Base-by-base conservation (phyloP, 31 red algal species). In the Bonnemaisonia californica region DNA sequence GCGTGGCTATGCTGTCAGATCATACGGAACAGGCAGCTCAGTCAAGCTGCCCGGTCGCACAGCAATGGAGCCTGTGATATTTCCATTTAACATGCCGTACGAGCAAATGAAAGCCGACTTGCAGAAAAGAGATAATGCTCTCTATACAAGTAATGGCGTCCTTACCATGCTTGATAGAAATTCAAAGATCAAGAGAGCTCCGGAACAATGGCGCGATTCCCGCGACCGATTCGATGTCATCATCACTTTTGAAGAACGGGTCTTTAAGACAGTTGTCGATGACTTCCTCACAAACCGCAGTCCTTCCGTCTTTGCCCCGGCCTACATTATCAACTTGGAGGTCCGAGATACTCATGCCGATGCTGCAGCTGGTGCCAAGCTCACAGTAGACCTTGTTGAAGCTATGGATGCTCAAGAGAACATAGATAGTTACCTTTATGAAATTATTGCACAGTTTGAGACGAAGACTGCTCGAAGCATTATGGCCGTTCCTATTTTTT, bases 161-260 rank as follows among this genome's bases (percentile, higher is more conserved):
- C 64, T 96, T 11, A 67, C 74, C 69, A 96, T 96, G 93, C 77
- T 96, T 63, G 83, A 91, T 59, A 75, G 93, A 2, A 96, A 96
- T 57, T 74, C 81, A 45, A 85, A 78, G 40, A 84, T 92, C 26
- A 96, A 96, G 56, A 68, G 54, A 56, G 93, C 88, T 7, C 93
- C 93, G 3, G 88, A 96, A 67, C 82, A 90, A 51, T 96, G 88
- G 88, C 73, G 80, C 3, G 93, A 91, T 22, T 73, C 79, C 35
- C 65, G 71, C 13, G 73, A 85, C 31, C 71, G 86, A 13, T 91
- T 91, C 69, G 93, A 96, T 55, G 69, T 96, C 41, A 87, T 96
- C 36, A 81, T 96, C 36, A 76, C 88, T 1, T 96, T 96, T 65
- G 93, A 96, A 65, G 93, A 91, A 19, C 76, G 93, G 9, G 93